phyloP scores from a whole-genome alignment of 805 yeast species.

The Hanseniaspora taiwanica region DNA sequence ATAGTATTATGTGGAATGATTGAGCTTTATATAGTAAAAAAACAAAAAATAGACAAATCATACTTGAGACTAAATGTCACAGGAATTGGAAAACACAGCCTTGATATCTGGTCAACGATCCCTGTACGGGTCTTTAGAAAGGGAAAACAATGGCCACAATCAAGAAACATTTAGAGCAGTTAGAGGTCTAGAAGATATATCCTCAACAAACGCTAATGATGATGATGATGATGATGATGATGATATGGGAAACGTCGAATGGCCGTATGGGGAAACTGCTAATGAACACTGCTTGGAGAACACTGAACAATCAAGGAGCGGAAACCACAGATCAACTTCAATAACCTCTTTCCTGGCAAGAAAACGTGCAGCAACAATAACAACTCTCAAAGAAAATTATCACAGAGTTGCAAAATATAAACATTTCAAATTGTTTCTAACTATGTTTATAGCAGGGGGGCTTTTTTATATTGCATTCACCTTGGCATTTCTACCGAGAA shows the following conservation, averaged over 20 bases:
- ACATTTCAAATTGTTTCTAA: slow-evolving; percentile 19
- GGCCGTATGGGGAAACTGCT: slow-evolving; percentile 5
- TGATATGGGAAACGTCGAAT: slow-evolving; percentile 1
- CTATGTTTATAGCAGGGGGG: slow-evolving; percentile 13
- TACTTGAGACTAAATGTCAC: too few species aligned
- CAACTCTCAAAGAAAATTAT: slow-evolving; percentile 18
- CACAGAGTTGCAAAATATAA: slow-evolving; percentile 17
- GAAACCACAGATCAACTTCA: too few species aligned
- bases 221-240: slow-evolving; percentile 1
- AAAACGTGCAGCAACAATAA: slow-evolving; percentile 19
- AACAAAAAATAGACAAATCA: too few species aligned
- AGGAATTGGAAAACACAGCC: not conserved
- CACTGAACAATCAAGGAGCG: too few species aligned
- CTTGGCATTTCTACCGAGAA: slow-evolving; percentile 66
- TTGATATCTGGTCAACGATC: not conserved
- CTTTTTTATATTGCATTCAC: slow-evolving; percentile 35
- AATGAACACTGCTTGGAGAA: too few species aligned
- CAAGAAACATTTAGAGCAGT: not conserved
- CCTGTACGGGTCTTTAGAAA: not conserved
- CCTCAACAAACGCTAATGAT: not conserved
- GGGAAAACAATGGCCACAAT: not conserved
- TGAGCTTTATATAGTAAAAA: too few species aligned
- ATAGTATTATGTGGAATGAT: too few species aligned
- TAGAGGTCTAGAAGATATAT: not conserved
- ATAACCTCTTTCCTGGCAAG: slow-evolving; percentile 10